phyloP scores from a whole-genome alignment of 805 yeast genomes.

The Metschnikowia bowlesiae region DNA sequence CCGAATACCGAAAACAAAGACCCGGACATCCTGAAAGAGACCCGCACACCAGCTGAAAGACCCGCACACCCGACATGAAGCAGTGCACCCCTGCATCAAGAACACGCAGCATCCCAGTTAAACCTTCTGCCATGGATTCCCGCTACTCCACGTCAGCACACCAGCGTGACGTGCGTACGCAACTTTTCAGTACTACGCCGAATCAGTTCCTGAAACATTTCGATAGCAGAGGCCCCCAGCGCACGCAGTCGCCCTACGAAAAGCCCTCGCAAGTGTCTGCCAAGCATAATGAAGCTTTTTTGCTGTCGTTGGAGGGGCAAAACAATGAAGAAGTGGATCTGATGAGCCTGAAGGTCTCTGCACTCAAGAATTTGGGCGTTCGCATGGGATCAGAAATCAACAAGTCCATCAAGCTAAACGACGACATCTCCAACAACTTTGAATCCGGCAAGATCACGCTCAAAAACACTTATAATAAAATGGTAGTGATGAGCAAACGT shows the following conservation, averaged over 20 bases:
- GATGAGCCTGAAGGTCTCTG: conserved; percentile 39
- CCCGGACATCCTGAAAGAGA: neutral
- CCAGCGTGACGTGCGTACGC: conserved; percentile 41
- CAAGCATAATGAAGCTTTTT: conserved; percentile 38
- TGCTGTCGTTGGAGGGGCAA: conserved; percentile 42
- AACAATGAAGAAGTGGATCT: conserved; percentile 38
- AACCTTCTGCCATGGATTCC: conserved; percentile 11
- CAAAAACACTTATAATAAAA: conserved; percentile 39
- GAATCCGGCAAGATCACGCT: conserved; percentile 38
- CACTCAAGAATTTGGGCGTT: conserved; percentile 38
- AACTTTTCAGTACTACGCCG: conserved; percentile 30
- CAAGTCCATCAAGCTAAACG: conserved; percentile 36
- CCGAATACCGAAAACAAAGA: neutral
- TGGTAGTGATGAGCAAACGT: conserved; percentile 43
- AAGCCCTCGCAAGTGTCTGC: conserved; percentile 24
- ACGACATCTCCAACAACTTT: conserved; percentile 36
- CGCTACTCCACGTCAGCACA: conserved; percentile 26
- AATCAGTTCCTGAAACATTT: conserved; percentile 3
- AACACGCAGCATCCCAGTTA: neutral
- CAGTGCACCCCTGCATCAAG: neutral
- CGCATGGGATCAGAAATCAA: conserved; percentile 43
- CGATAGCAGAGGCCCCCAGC: conserved; percentile 20
- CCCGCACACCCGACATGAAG: neutral
- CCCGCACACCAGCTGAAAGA: neutral
- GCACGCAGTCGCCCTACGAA: conserved; percentile 40